These are phyloP conservation scores for Collariella sp. DNA, from an alignment of 495 filamentous ascomycete species.

Conservation along the genomic window DNA sequence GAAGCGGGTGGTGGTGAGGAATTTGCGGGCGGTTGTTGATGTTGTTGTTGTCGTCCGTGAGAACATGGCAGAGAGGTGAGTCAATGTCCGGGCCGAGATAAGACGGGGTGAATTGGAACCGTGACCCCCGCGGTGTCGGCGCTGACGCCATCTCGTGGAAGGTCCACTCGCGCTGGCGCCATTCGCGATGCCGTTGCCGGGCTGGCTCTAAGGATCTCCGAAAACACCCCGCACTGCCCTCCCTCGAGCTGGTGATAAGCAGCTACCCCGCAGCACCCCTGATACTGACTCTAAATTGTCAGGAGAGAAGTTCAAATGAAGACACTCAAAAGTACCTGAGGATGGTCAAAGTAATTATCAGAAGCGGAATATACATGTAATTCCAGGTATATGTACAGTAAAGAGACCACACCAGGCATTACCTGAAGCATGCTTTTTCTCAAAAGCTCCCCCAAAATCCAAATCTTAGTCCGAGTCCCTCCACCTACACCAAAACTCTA, in stretches of 20 bases:
- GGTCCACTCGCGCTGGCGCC: not conserved
- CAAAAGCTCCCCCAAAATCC: too few relatives aligned
- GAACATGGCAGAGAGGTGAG: not conserved
- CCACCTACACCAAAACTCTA: too few relatives aligned
- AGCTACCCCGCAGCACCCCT: too few relatives aligned
- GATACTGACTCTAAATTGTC: too few relatives aligned
- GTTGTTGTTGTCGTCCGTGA: too few relatives aligned
- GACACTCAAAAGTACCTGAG: too few relatives aligned
- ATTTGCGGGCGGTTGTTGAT: not conserved
- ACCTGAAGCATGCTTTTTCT: too few relatives aligned
- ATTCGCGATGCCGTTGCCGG: slow-evolving; percentile 7
- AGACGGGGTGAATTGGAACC: not conserved
- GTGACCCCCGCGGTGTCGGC: slow-evolving; percentile 8
- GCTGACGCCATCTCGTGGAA: slow-evolving; percentile 4
- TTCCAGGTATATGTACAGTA: too few relatives aligned
- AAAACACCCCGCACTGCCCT: slow-evolving; percentile 11
- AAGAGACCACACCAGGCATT: too few relatives aligned
- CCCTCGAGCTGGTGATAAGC: slow-evolving; percentile 2
- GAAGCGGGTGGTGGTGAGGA: not conserved
- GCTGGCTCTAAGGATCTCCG: slow-evolving; percentile 9
- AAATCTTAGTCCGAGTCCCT: too few relatives aligned
- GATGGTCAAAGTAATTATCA: too few relatives aligned
- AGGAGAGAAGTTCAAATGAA: too few relatives aligned
- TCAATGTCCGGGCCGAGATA: not conserved
- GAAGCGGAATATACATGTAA: not conserved